Percentiles rank a stretch among this genome's conserved stretches.
These are phyloP conservation scores for Fusarium armeniacum DNA, from an alignment of 2,329 filamentous ascomycete species.

Conservation along the genomic window DNA sequence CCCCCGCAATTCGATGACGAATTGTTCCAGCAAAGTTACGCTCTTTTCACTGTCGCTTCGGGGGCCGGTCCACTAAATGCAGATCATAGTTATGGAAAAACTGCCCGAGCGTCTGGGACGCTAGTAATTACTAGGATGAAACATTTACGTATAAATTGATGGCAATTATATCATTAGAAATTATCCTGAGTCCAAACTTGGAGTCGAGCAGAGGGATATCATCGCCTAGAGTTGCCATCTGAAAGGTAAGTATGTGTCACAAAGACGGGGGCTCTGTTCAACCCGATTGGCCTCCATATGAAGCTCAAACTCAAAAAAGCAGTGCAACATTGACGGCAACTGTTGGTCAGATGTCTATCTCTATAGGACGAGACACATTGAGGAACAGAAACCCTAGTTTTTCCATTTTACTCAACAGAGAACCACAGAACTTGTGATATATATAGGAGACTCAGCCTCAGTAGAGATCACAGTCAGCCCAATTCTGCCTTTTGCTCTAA, in stretches of 20 bases:
- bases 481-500: conserved; percentile 13
- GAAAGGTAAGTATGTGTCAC: neutral
- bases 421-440: neutral
- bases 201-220: neutral
- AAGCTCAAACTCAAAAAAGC: neutral
- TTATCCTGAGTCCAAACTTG: neutral
- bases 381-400: neutral
- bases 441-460: neutral
- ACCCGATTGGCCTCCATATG: neutral
- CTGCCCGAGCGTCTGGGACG: conserved; percentile 4
- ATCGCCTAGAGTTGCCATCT: neutral
- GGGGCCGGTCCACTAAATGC: conserved; percentile 4
- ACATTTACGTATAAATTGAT: neutral
- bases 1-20: conserved; percentile 10
- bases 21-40: neutral
- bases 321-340: neutral
- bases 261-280: neutral
- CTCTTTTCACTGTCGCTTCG: neutral
- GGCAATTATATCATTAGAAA: neutral
- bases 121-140: neutral
- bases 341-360: neutral
- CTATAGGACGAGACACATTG: neutral
- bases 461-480: neutral
- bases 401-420: neutral
- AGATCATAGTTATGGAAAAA: conserved; percentile 4